Conservation (phyloP, 2,329 filamentous ascomycete species). For the Westerdykella aurantiaca region DNA sequence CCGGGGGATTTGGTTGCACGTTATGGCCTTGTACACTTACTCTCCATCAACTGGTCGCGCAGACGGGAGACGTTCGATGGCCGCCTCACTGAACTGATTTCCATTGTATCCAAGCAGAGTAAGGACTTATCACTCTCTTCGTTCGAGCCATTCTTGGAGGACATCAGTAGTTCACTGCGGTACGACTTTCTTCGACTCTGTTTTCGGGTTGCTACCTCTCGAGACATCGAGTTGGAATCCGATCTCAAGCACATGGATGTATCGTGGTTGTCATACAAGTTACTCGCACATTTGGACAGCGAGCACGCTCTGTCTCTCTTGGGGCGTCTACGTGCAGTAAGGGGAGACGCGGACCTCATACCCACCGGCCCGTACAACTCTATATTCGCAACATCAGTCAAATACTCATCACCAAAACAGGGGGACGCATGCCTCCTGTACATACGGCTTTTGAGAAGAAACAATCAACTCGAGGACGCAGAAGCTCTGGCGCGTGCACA, state of each 20-base stretch:
- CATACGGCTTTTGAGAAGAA: conserved; percentile 9
- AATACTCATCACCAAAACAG: background rate
- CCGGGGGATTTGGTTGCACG: conserved; percentile 4
- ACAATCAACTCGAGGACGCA: conserved; percentile 9
- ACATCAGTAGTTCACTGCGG: conserved; percentile 5
- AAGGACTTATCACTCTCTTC: conserved; percentile 1
- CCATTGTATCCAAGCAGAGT: background rate
- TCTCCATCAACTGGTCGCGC: conserved; percentile 21
- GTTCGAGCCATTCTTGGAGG: conserved; percentile 7
- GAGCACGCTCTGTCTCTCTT: conserved; percentile 17
- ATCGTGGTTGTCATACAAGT: background rate
- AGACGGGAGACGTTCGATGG: conserved; percentile 17
- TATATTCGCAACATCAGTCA: conserved; percentile 3
- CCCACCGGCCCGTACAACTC: background rate
- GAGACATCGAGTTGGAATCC: conserved; percentile 15
- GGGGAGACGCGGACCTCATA: conserved; percentile 14
- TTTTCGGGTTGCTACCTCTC: conserved; percentile 5
- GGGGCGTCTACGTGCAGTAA: conserved; percentile 13
- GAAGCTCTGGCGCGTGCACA: conserved; percentile 5
- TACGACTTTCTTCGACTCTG: conserved; percentile 19
- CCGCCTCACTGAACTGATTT: conserved; percentile 7
- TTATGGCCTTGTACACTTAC: conserved; percentile 14
- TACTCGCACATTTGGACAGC: conserved; percentile 10
- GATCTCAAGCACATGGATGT: conserved; percentile 10
- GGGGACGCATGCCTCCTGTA: conserved; percentile 16